A percentile compares a stretch with the other conserved stretches of the same genome.
phyloP scores from a whole-genome alignment of 2,329 filamentous ascomycete genomes.

The Phaeoacremonium minimum region DNA sequence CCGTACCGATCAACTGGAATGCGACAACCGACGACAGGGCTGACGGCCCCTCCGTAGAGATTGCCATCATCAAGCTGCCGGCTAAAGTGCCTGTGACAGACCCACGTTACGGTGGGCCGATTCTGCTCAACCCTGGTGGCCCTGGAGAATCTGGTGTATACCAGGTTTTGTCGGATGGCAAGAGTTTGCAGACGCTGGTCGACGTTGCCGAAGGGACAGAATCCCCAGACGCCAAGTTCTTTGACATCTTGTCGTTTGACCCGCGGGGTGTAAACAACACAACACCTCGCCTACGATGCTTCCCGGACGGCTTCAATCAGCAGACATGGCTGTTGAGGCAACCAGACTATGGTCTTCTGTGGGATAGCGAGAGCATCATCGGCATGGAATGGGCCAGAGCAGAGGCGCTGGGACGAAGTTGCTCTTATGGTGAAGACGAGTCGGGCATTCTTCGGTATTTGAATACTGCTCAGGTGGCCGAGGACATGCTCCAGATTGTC shows the following conservation, averaged over 20 bases:
- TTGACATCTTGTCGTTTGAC: slow-evolving; percentile 34
- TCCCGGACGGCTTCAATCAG: slow-evolving; percentile 16
- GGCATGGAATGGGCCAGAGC: slow-evolving; percentile 16
- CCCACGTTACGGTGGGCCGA: slow-evolving; percentile 26
- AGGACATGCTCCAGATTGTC: slow-evolving; percentile 43
- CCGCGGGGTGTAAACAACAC: slow-evolving; percentile 32
- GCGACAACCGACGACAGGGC: slow-evolving; percentile 14
- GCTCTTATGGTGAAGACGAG: slow-evolving; percentile 11
- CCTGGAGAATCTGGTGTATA: slow-evolving; percentile 30
- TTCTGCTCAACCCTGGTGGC: slow-evolving; percentile 33
- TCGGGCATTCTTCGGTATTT: slow-evolving; percentile 25
- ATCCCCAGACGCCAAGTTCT: slow-evolving; percentile 18
- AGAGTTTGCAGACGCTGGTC: slow-evolving; percentile 19
- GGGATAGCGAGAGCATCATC: slow-evolving; percentile 10
- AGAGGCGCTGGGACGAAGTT: slow-evolving; percentile 14
- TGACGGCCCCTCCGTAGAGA: slow-evolving; percentile 16
- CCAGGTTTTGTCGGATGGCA: slow-evolving; percentile 17
- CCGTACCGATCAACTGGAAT: slow-evolving; percentile 34
- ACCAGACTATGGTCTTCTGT: slow-evolving; percentile 2
- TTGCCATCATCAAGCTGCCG: slow-evolving; percentile 33
- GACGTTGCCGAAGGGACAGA: no score
- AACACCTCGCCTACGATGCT: slow-evolving; percentile 23
- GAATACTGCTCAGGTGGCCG: slow-evolving; percentile 38
- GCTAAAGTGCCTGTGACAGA: slow-evolving; percentile 28
- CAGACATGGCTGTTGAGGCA: slow-evolving; percentile 4